Conservation (phyloP, 2,329 filamentous ascomycete species). For the Plenodomus biglobosus region DNA sequence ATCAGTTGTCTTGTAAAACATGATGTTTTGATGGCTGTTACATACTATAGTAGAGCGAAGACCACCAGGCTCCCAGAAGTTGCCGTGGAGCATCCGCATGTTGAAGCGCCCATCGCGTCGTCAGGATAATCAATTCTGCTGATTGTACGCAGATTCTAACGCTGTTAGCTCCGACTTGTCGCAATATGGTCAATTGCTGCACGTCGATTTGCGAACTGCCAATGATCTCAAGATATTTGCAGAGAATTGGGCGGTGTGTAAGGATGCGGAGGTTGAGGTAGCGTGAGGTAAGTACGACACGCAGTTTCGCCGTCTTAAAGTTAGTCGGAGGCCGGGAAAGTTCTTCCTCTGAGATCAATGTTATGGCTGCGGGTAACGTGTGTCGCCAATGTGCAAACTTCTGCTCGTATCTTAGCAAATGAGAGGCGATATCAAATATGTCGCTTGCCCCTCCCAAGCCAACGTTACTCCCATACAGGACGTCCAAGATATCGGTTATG, state of each 20-base stretch:
- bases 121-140: constrained; percentile 41
- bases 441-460: constrained; percentile 33
- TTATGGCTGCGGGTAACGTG: constrained; percentile 35
- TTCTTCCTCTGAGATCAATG: constrained; percentile 1
- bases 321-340: not conserved
- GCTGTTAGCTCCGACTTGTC: constrained; percentile 39
- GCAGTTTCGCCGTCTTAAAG: constrained; percentile 31
- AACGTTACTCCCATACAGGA: constrained; percentile 50
- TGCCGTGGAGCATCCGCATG: constrained; percentile 15
- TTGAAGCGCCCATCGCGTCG: constrained; percentile 29
- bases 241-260: constrained; percentile 47
- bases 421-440: constrained; percentile 30
- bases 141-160: constrained; percentile 39
- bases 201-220: constrained; percentile 7
- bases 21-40: not conserved
- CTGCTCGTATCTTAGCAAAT: constrained; percentile 44
- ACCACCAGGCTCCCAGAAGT: constrained; percentile 48
- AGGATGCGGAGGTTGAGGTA: constrained; percentile 48
- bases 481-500: constrained; percentile 43
- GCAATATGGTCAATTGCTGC: constrained; percentile 25
- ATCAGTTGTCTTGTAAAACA: not conserved
- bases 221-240: constrained; percentile 40
- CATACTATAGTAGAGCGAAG: constrained; percentile 45
- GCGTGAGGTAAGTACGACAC: constrained; percentile 49
- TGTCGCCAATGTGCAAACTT: constrained; percentile 46